Evolutionary conservation across 1,284 basidiomycete genomes (phyloP).

Genomic region (Marasmius sp.): DNA sequence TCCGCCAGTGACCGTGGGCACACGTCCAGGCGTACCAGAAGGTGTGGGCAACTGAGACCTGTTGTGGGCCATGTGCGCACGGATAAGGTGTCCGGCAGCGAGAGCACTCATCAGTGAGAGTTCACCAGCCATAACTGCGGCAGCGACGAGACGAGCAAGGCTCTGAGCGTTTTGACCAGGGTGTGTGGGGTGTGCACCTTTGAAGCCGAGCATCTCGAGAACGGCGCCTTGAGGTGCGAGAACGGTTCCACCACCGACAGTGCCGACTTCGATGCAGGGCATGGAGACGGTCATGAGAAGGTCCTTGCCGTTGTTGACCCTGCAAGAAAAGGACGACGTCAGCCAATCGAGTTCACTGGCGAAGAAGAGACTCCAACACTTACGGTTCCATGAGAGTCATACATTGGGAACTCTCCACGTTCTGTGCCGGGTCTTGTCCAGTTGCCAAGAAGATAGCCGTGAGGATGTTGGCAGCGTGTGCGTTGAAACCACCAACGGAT

Average conservation of each 20-base stretch:
- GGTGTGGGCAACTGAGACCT: conserved; percentile 72
- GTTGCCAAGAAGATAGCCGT: conserved; percentile 96
- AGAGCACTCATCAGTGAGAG: conserved; percentile 86
- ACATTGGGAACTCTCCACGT: conserved; percentile 97
- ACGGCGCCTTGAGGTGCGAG: conserved; percentile 88
- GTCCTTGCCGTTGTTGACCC: conserved; percentile 87
- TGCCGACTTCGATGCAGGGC: conserved; percentile 96
- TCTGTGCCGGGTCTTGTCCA: conserved; percentile 98
- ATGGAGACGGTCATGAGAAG: conserved; percentile 90
- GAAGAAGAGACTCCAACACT: conserved; percentile 38
- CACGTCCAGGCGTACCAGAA: conserved; percentile 46
- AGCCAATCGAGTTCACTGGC: neutral
- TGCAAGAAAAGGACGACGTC: conserved; percentile 28
- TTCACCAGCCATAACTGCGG: conserved; percentile 94
- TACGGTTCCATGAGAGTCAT: conserved; percentile 98
- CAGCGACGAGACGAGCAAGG: conserved; percentile 85
- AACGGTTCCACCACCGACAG: conserved; percentile 94
- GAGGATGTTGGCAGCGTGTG: conserved; percentile 97
- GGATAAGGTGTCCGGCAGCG: conserved; percentile 89
- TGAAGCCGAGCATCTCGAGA: conserved; percentile 89
- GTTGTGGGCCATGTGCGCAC: conserved; percentile 88
- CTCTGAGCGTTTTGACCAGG: conserved; percentile 88
- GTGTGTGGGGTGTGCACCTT: conserved; percentile 78
- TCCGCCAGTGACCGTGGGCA: neutral
- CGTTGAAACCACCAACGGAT: conserved; percentile 96